A percentile compares a stretch with the other conserved stretches of the same genome.
phyloP scores from a whole-genome alignment of 257 asterid genomes.

The Datura wrightii region DNA sequence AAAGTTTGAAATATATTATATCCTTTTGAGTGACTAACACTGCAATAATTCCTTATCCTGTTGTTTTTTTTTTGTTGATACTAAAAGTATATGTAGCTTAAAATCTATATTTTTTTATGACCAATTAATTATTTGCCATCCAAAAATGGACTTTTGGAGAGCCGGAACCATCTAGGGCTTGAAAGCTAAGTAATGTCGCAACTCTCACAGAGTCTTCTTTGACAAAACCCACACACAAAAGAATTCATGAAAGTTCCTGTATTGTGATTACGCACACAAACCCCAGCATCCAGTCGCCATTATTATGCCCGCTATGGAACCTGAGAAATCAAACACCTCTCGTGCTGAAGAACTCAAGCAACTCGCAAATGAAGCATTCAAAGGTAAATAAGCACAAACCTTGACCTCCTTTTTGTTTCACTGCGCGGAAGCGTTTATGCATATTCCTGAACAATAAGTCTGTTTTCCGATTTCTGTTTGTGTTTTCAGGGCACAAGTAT shows the following conservation, averaged over 20 bases:
- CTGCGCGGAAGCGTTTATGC: background rate
- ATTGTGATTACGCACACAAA: conserved; percentile 16
- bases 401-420: background rate
- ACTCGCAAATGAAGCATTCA: conserved; percentile 94
- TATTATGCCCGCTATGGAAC: conserved; percentile 82
- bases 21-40: too few species aligned
- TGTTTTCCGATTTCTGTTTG: background rate
- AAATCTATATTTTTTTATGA: too few species aligned
- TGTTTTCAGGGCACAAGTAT: conserved; percentile 70
- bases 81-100: too few species aligned
- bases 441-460: background rate
- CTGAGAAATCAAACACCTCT: conserved; percentile 54
- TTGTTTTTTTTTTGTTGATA: too few species aligned
- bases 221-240: background rate
- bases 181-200: background rate
- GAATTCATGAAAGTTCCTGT: background rate
- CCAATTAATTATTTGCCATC: too few species aligned
- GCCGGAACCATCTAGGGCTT: background rate
- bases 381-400: conserved; percentile 52
- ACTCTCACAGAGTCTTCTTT: too few species aligned
- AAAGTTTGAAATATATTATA: too few species aligned
- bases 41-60: too few species aligned
- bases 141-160: too few species aligned
- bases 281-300: background rate
- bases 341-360: conserved; percentile 80